phyloP scores from a whole-genome alignment of 257 asterid species.

The Cruciata laevipes region DNA sequence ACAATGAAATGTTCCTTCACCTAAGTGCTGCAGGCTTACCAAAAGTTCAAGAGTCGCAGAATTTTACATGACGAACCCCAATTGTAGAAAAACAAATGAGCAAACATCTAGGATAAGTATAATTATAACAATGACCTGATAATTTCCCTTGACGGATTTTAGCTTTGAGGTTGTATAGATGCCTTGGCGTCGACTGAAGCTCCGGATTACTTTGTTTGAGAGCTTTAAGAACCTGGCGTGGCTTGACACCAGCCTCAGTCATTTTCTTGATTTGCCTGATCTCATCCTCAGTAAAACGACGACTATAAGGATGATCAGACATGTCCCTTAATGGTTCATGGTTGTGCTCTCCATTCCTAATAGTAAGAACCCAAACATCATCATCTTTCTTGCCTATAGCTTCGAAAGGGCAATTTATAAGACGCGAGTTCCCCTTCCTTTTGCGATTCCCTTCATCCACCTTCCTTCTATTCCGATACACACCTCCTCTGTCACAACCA shows the following conservation, averaged over 20 bases:
- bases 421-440: constrained; percentile 38
- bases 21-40: constrained; percentile 4
- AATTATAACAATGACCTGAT: constrained; percentile 24
- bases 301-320: constrained; percentile 46
- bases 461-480: constrained; percentile 33
- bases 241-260: constrained; percentile 47
- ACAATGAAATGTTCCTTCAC: constrained; percentile 6
- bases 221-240: constrained; percentile 34
- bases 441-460: constrained; percentile 40
- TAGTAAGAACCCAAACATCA: constrained; percentile 39
- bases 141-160: constrained; percentile 40
- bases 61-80: neutral
- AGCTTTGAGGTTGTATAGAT: constrained; percentile 44
- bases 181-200: constrained; percentile 41
- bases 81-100: neutral
- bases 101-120: neutral
- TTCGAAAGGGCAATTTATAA: constrained; percentile 46
- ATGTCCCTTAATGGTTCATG: constrained; percentile 44
- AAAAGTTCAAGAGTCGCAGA: constrained; percentile 13
- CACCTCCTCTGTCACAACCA: constrained; percentile 53
- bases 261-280: constrained; percentile 33
- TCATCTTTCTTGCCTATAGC: constrained; percentile 43
- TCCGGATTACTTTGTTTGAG: constrained; percentile 42
- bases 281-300: constrained; percentile 40
- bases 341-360: constrained; percentile 42